These are phyloP conservation scores for Coemansia aciculifera DNA, from an alignment of 192 early-diverging fungal genomes.

Conservation along the genomic window DNA sequence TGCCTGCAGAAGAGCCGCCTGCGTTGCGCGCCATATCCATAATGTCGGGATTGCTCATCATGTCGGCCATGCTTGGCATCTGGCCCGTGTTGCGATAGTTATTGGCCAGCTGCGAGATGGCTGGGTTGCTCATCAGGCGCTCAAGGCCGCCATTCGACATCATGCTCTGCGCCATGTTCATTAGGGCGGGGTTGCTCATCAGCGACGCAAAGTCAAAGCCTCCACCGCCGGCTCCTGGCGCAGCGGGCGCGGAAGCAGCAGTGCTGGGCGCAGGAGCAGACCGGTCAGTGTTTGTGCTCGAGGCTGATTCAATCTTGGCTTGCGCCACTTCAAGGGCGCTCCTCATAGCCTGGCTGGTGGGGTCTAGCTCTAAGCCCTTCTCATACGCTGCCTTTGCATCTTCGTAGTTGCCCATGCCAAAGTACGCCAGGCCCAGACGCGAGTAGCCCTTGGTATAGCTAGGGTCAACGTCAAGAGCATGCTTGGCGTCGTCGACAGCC, in stretches of 20 bases:
- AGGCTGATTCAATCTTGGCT: constrained; percentile 47
- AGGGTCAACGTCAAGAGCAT: constrained; percentile 82
- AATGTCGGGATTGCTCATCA: constrained; percentile 53
- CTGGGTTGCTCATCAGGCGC: constrained; percentile 89
- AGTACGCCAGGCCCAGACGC: constrained; percentile 91
- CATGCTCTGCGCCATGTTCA: constrained; percentile 94
- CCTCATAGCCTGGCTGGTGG: constrained; percentile 79
- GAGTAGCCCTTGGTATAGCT: constrained; percentile 92
- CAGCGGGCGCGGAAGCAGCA: constrained; percentile 27
- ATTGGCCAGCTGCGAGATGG: constrained; percentile 73
- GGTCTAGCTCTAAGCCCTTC: constrained; percentile 83
- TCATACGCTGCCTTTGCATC: constrained; percentile 90
- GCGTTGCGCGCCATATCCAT: constrained; percentile 43
- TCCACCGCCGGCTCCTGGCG: constrained; percentile 65
- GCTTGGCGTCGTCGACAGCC: constrained; percentile 85
- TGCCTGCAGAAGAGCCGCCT: constrained; percentile 12
- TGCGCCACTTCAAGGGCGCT: constrained; percentile 70
- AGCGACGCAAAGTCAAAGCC: constrained; percentile 79
- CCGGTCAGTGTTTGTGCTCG: not conserved
- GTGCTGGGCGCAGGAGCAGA: constrained; percentile 24
- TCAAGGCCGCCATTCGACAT: constrained; percentile 81
- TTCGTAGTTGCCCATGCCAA: constrained; percentile 77
- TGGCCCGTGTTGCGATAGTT: constrained; percentile 50
- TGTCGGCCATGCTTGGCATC: constrained; percentile 47
- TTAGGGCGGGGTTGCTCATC: constrained; percentile 92